Evolutionary conservation across 2,329 filamentous ascomycete species (phyloP).

Genomic region (Didymella lethalis): DNA sequence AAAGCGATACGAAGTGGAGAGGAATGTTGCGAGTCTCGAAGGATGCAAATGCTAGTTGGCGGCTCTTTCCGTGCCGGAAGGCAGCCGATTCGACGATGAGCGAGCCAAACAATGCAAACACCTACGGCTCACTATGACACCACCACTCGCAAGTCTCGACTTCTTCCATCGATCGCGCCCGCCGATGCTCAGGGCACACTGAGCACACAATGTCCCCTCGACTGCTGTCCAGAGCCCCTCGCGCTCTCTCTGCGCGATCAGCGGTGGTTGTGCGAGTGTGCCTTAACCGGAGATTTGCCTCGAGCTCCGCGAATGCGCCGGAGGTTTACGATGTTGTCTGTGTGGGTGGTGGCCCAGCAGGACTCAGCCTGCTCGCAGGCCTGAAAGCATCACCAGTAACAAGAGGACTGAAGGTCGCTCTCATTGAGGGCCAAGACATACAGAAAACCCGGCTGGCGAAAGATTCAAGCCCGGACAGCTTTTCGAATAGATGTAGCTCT

Average conservation of each 20-base stretch:
- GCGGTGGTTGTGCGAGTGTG: conserved; percentile 27
- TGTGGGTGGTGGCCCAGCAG: conserved; percentile 87
- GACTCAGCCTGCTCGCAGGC: conserved; percentile 68
- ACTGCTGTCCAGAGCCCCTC: conserved; percentile 32
- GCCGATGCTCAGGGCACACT: conserved; percentile 31
- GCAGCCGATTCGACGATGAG: conserved; percentile 16
- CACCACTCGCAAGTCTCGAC: conserved; percentile 26
- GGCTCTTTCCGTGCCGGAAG: conserved; percentile 15
- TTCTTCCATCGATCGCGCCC: conserved; percentile 19
- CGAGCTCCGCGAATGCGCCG: conserved; percentile 52
- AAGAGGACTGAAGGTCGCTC: conserved; percentile 79
- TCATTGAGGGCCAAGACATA: conserved; percentile 90
- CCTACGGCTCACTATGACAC: conserved; percentile 31
- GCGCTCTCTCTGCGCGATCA: conserved; percentile 25
- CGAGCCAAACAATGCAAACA: conserved; percentile 37
- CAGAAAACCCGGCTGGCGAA: conserved; percentile 71
- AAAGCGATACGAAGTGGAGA: conserved; percentile 1
- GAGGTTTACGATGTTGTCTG: conserved; percentile 94
- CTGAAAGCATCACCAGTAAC: conserved; percentile 73
- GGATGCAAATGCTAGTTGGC: conserved; percentile 13
- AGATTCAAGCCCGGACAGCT: conserved; percentile 69
- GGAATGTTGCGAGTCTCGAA: conserved; percentile 7
- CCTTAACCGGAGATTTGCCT: conserved; percentile 41
- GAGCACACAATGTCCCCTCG: conserved; percentile 46
- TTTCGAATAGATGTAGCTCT: conserved; percentile 95